A percentile compares a stretch with the other conserved stretches of the same genome.
These are phyloP conservation scores for Nicotiana rustica DNA, from an alignment of 305 asterid species.

Conservation along the genomic window DNA sequence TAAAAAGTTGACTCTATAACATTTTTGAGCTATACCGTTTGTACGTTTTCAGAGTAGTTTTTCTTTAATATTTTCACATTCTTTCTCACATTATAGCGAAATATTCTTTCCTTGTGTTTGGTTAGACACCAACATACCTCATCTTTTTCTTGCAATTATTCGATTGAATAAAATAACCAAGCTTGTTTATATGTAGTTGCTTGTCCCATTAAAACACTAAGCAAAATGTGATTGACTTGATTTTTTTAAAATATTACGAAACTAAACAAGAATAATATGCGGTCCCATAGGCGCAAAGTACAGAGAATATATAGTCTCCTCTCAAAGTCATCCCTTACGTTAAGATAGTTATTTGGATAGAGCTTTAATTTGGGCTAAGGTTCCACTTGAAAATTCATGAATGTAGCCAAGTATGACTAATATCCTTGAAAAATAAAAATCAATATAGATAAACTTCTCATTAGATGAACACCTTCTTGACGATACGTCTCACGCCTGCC, in stretches of 20 bases:
- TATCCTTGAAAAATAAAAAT: background rate
- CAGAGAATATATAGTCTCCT: background rate
- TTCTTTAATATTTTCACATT: too few species aligned
- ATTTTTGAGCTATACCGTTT: too few species aligned
- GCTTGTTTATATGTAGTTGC: background rate
- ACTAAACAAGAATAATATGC: background rate
- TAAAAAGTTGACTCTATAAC: too few species aligned
- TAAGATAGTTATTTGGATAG: background rate
- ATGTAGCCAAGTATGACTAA: background rate
- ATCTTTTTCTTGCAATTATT: background rate
- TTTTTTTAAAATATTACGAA: background rate
- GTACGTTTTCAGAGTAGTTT: too few species aligned
- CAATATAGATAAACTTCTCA: background rate
- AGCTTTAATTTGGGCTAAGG: background rate
- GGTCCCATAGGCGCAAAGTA: background rate
- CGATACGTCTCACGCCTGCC: background rate
- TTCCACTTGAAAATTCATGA: conserved; percentile 5
- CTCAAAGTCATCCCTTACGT: background rate
- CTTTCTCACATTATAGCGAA: background rate
- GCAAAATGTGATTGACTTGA: background rate
- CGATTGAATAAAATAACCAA: background rate
- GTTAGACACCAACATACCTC: background rate
- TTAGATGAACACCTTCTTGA: conserved; percentile 16
- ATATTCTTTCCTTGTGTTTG: background rate
- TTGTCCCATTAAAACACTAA: background rate